A percentile compares a stretch with the other conserved stretches of the same genome.
phyloP scores from a whole-genome alignment of 2,329 filamentous ascomycete genomes.

The Cladophialophora immunda region DNA sequence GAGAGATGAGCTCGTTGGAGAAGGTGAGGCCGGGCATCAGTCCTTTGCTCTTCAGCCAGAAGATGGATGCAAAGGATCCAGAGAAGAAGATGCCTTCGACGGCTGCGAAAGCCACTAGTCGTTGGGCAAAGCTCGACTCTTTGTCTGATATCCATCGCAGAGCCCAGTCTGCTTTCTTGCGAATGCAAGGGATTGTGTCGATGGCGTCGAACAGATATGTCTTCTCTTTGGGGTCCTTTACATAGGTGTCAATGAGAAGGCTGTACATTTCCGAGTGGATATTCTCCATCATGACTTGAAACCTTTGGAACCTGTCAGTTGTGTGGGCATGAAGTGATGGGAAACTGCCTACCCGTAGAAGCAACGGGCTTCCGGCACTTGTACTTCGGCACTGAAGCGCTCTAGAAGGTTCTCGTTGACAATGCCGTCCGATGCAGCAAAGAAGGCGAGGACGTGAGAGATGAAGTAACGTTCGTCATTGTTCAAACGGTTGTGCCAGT shows the following conservation, averaged over 20 bases:
- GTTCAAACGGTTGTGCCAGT: conserved; percentile 98
- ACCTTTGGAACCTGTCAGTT: conserved; percentile 57
- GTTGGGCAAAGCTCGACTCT: conserved; percentile 92
- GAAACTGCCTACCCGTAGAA: conserved; percentile 74
- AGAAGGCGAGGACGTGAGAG: conserved; percentile 98
- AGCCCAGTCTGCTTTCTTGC: conserved; percentile 99
- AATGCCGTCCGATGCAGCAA: conserved; percentile 97
- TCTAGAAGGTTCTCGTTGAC: conserved; percentile 99
- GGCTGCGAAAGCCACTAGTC: conserved; percentile 94
- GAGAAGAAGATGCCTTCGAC: conserved; percentile 99
- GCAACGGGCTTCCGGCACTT: conserved; percentile 97
- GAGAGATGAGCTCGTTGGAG: conserved; percentile 99
- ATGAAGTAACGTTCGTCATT: conserved; percentile 98
- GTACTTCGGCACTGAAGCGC: conserved; percentile 96
- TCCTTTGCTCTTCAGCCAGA: conserved; percentile 99
- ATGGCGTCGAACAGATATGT: conserved; percentile 97
- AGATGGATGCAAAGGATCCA: conserved; percentile 97
- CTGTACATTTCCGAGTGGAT: conserved; percentile 99
- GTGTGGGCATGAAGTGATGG: not conserved
- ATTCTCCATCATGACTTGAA: conserved; percentile 95
- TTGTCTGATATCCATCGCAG: conserved; percentile 93
- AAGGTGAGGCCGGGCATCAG: conserved; percentile 98
- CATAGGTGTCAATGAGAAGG: conserved; percentile 97
- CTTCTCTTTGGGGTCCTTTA: conserved; percentile 95
- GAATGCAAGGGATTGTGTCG: conserved; percentile 97